phyloP scores from a whole-genome alignment of 805 yeast species.

The Lachancea fermentati region DNA sequence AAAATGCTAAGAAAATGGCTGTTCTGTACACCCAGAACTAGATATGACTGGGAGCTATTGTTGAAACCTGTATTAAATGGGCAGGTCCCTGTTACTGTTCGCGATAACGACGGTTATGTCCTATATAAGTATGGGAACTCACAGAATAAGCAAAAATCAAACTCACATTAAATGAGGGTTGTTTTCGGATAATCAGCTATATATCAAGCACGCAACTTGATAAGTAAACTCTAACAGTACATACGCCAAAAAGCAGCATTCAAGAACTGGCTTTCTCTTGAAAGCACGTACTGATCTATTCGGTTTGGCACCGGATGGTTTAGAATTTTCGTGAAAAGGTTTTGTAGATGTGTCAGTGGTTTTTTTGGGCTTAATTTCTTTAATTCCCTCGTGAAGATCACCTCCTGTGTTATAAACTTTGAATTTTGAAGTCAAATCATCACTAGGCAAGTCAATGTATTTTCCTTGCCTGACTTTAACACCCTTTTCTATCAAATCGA shows the following conservation, averaged over 20 bases:
- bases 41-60: constrained; percentile 36
- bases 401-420: constrained; percentile 44
- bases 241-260: too few species aligned
- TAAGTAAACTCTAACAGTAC: too few species aligned
- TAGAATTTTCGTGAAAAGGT: too few species aligned
- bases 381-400: constrained; percentile 17
- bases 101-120: constrained; percentile 38
- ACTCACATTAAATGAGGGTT: too few species aligned
- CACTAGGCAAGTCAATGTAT: constrained; percentile 40
- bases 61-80: constrained; percentile 33
- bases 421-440: constrained; percentile 40
- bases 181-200: too few species aligned
- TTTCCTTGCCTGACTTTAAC: constrained; percentile 44
- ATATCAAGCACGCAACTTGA: too few species aligned
- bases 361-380: too few species aligned
- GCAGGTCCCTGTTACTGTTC: constrained; percentile 32
- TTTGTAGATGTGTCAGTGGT: too few species aligned
- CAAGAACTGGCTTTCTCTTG: too few species aligned
- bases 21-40: constrained; percentile 35
- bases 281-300: too few species aligned
- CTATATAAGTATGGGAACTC: constrained; percentile 33
- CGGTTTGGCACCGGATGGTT: too few species aligned
- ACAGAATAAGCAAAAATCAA: neutral
- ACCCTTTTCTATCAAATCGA: constrained; percentile 43
- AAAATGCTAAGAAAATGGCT: constrained; percentile 34